phyloP scores from a whole-genome alignment of 1,284 basidiomycete species.

The Inonotus hispidus region DNA sequence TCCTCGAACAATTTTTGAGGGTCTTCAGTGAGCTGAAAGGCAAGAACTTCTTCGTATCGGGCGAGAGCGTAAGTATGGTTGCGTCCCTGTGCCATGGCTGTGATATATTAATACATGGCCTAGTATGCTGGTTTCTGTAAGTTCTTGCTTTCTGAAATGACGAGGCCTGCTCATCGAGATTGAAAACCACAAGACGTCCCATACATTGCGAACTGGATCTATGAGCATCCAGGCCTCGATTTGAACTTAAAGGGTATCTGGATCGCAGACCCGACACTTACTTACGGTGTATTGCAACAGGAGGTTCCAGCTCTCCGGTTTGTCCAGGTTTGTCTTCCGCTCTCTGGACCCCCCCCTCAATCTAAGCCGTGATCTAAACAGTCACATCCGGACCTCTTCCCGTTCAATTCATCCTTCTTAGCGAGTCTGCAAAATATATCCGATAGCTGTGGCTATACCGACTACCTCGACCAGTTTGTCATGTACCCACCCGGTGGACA shows the following conservation, averaged over 20 bases:
- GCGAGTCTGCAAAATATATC: constrained; percentile 31
- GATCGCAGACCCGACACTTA: constrained; percentile 36
- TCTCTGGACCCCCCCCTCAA: neutral
- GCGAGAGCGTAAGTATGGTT: constrained; percentile 32
- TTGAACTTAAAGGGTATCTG: constrained; percentile 35
- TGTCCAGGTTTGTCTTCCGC: constrained; percentile 25
- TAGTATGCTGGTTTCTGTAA: constrained; percentile 36
- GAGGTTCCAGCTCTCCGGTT: constrained; percentile 36
- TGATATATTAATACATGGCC: neutral
- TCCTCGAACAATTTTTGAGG: constrained; percentile 35
- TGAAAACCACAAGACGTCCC: too few relatives aligned
- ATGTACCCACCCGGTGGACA: constrained; percentile 40
- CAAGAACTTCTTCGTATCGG: constrained; percentile 33
- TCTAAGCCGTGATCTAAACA: constrained; percentile 20
- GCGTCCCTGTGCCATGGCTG: neutral
- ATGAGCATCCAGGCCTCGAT: constrained; percentile 33
- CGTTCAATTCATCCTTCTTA: constrained; percentile 33
- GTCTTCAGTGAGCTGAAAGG: constrained; percentile 36
- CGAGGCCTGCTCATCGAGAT: too few relatives aligned
- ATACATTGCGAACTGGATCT: constrained; percentile 37
- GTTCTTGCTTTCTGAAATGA: constrained; percentile 11
- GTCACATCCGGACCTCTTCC: constrained; percentile 49
- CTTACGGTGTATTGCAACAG: constrained; percentile 32
- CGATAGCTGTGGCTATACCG: constrained; percentile 36
- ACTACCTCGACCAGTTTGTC: constrained; percentile 35